Evolutionary conservation across 176 grass and related monocot genomes (phyloP).

Genomic region (Oryza brachyantha): DNA sequence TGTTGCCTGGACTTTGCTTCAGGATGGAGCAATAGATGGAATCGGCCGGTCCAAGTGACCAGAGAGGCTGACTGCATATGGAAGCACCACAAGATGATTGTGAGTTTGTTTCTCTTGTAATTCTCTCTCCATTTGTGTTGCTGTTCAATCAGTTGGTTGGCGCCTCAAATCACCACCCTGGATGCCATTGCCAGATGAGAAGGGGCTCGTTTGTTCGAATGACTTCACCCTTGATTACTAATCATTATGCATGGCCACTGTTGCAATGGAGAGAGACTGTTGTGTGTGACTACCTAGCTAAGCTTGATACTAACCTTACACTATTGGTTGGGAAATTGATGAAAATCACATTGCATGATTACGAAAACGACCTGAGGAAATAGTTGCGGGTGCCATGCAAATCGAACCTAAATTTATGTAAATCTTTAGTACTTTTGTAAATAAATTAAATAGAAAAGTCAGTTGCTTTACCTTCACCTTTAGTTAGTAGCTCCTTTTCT

Average conservation of each 20-base stretch:
- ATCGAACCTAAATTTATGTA: slow-evolving; percentile 24
- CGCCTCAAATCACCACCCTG: slow-evolving; percentile 45
- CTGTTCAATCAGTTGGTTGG: slow-evolving; percentile 20
- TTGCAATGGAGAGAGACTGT: slow-evolving; percentile 27
- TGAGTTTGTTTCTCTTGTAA: not conserved
- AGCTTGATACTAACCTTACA: slow-evolving; percentile 19
- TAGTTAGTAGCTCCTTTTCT: slow-evolving; percentile 36
- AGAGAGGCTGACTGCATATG: not conserved
- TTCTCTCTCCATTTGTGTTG: not conserved
- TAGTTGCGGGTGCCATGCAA: slow-evolving; percentile 29
- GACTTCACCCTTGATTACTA: not conserved
- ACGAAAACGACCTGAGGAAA: not conserved
- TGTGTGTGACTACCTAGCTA: not conserved
- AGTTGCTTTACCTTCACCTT: slow-evolving; percentile 52
- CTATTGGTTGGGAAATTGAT: slow-evolving; percentile 15
- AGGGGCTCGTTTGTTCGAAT: not conserved
- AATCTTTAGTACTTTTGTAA: not conserved
- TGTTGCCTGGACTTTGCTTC: slow-evolving; percentile 34
- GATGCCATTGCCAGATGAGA: slow-evolving; percentile 12
- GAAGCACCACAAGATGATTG: slow-evolving; percentile 20
- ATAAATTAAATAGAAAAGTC: slow-evolving; percentile 43
- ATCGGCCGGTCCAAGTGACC: not conserved
- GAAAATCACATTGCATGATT: not conserved
- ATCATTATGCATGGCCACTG: slow-evolving; percentile 26
- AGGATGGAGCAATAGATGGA: slow-evolving; percentile 11